phyloP scores from a whole-genome alignment of 2,329 filamentous ascomycete genomes.

The Trichoderma atroviride region DNA sequence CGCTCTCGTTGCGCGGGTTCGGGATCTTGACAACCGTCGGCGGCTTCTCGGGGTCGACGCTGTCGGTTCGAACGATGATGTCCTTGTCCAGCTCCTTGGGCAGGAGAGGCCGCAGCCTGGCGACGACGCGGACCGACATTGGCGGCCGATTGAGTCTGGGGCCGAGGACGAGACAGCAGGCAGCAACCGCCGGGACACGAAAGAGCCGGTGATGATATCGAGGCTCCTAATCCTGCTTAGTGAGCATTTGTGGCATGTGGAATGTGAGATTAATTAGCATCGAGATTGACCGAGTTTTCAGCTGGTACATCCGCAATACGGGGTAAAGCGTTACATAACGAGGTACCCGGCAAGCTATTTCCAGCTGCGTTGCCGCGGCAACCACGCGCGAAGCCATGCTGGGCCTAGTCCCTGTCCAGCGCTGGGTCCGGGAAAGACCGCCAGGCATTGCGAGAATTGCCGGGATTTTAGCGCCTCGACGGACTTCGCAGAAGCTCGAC shows the following conservation, averaged over 20 bases:
- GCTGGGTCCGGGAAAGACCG: conserved; percentile 39
- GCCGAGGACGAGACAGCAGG: conserved; percentile 29
- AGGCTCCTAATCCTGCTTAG: conserved; percentile 19
- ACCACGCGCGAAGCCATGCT: conserved; percentile 37
- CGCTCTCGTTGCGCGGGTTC: conserved; percentile 87
- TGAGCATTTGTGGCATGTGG: conserved; percentile 14
- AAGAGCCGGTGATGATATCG: conserved; percentile 16
- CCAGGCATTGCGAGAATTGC: conserved; percentile 28
- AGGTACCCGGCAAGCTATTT: neutral
- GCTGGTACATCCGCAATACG: conserved; percentile 18
- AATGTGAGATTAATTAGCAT: conserved; percentile 15
- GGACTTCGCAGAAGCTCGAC: conserved; percentile 9
- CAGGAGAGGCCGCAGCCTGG: conserved; percentile 85
- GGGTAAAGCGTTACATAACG: conserved; percentile 16
- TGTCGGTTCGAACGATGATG: conserved; percentile 74
- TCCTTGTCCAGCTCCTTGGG: conserved; percentile 85
- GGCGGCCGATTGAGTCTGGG: conserved; percentile 18
- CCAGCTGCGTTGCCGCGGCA: conserved; percentile 34
- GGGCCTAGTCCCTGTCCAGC: conserved; percentile 20
- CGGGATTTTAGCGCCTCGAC: conserved; percentile 21
- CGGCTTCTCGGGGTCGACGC: conserved; percentile 61
- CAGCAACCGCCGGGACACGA: conserved; percentile 22
- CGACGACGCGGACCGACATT: conserved; percentile 81
- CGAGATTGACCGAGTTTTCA: conserved; percentile 22
- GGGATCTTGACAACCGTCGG: conserved; percentile 81